A percentile compares a stretch with the other conserved stretches of the same genome.
These are phyloP conservation scores for Candida maesae DNA, from an alignment of 805 yeast genomes.

Conservation along the genomic window DNA sequence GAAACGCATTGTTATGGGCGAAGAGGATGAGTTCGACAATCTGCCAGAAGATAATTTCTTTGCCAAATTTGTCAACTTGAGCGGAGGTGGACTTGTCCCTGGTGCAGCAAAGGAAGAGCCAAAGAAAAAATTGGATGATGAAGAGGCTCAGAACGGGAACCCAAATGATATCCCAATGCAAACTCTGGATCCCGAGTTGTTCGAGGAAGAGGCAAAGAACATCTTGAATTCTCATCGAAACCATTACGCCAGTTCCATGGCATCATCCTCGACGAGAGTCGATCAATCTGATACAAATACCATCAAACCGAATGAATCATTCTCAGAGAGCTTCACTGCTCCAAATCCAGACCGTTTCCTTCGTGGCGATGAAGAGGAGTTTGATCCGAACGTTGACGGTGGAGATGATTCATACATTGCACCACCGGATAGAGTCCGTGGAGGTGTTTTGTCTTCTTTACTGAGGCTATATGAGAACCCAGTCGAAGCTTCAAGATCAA, in stretches of 20 bases:
- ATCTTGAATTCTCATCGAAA: conserved; percentile 47
- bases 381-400: conserved; percentile 29
- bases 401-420: conserved; percentile 44
- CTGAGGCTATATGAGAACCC: conserved; percentile 62
- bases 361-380: conserved; percentile 26
- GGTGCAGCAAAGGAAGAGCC: conserved; percentile 28
- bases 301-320: conserved; percentile 8
- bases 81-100: conserved; percentile 34
- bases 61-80: conserved; percentile 29
- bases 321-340: conserved; percentile 27
- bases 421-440: conserved; percentile 65
- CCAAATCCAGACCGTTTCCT: conserved; percentile 43
- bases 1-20: conserved; percentile 19
- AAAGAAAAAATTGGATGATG: conserved; percentile 31
- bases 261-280: neutral
- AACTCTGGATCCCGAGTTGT: conserved; percentile 38
- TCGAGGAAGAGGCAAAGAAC: conserved; percentile 44
- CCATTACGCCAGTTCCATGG: conserved; percentile 3
- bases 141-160: conserved; percentile 31
- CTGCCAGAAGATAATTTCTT: conserved; percentile 27
- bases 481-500: conserved; percentile 23
- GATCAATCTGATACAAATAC: conserved; percentile 20
- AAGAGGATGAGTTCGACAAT: conserved; percentile 20
- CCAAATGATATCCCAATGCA: conserved; percentile 40
- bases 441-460: conserved; percentile 82